These are phyloP conservation scores for Apophysomyces ossiformis DNA, from an alignment of 371 early-diverging fungal genomes.

Conservation along the genomic window DNA sequence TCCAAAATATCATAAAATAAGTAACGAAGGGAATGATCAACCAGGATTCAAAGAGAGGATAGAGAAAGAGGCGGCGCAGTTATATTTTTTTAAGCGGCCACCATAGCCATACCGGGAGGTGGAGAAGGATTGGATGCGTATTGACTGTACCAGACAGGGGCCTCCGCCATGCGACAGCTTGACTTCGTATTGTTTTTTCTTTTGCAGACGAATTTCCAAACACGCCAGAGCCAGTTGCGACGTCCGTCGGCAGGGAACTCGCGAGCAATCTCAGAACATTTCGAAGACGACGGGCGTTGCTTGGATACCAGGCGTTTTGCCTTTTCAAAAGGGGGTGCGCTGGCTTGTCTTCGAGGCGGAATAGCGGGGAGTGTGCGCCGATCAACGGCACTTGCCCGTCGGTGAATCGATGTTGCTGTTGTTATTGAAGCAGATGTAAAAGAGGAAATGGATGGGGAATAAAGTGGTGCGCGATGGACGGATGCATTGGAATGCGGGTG, in stretches of 20 bases:
- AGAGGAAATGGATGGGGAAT: not conserved
- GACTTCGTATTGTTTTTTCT: not conserved
- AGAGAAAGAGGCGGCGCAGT: not conserved
- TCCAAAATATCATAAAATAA: not conserved
- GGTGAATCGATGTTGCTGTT: constrained; percentile 4
- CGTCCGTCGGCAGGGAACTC: not conserved
- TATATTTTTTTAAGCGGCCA: constrained; percentile 12
- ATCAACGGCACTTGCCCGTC: constrained; percentile 15
- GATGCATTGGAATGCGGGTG: not conserved
- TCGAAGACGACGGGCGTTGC: not conserved
- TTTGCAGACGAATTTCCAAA: constrained; percentile 7
- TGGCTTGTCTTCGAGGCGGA: constrained; percentile 18
- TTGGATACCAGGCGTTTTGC: constrained; percentile 5
- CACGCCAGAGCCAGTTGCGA: constrained; percentile 10
- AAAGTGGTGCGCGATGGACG: not conserved
- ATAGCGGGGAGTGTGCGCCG: constrained; percentile 9
- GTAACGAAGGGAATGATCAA: not conserved
- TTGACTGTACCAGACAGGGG: constrained; percentile 33
- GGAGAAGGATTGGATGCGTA: constrained; percentile 28
- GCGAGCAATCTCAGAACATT: not conserved
- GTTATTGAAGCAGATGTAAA: not conserved
- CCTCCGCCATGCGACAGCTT: constrained; percentile 4
- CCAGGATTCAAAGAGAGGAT: not conserved
- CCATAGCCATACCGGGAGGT: constrained; percentile 18
- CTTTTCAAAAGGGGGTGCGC: constrained; percentile 22